Conservation (phyloP, 805 yeast genomes). For the Clavispora vitiphila region DNA sequence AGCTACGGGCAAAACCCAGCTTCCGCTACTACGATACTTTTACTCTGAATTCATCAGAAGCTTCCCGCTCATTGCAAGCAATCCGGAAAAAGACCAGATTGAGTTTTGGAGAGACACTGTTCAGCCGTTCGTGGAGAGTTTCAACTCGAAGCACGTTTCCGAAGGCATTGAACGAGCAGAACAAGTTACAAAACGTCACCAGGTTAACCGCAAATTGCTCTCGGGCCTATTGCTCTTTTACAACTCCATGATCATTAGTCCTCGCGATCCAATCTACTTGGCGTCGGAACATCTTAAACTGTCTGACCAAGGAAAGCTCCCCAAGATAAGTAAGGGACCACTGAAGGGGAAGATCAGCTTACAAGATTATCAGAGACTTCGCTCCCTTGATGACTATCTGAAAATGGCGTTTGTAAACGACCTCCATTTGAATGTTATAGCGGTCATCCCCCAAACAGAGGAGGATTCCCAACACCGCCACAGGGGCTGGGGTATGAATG, state of each 20-base stretch:
- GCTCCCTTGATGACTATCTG: conserved; percentile 9
- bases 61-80: conserved; percentile 67
- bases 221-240: conserved; percentile 61
- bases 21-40: conserved; percentile 68
- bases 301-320: conserved; percentile 33
- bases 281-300: conserved; percentile 28
- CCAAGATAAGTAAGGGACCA: conserved; percentile 21
- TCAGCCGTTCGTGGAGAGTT: conserved; percentile 76
- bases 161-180: conserved; percentile 72
- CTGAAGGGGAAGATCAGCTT: conserved; percentile 10
- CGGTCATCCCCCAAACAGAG: conserved; percentile 42
- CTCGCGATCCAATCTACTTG: conserved; percentile 48
- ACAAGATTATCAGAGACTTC: conserved; percentile 10
- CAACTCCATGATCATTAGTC: conserved; percentile 68
- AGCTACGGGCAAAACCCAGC: conserved; percentile 24
- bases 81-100: conserved; percentile 41
- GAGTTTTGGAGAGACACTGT: conserved; percentile 73
- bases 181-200: conserved; percentile 56
- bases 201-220: conserved; percentile 56
- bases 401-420: conserved; percentile 47
- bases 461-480: conserved; percentile 4
- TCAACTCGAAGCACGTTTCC: conserved; percentile 68
- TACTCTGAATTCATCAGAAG: conserved; percentile 57
- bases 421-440: conserved; percentile 59
- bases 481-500: conserved; percentile 14